Base-by-base conservation (phyloP, 768 basidiomycete genomes). In the Naganishia randhawae region DNA sequence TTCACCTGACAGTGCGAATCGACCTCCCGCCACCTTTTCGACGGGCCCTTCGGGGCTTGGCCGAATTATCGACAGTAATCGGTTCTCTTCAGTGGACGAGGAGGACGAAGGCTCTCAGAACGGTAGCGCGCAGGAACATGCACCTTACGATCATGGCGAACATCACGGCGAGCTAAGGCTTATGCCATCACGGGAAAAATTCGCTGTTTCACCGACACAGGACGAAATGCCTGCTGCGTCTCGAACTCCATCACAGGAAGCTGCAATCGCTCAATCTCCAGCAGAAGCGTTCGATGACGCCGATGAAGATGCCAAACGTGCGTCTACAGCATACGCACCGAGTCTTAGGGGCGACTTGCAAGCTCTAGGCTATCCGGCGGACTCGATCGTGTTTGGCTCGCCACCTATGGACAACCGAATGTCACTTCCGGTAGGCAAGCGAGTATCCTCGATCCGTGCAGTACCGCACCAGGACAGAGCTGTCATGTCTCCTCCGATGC, bases 301-400 rank as follows among this genome's bases (percentile, higher is more conserved):
- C 50, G 78, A 76, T 0, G 76, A 78, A 25, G 73, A 74, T 32
- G 69, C 69, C 45, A 50, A 45, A 25, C 27, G 69, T 11, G 50
- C 52, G 3, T 74, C 75, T 31, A 71, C 67, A 22, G 53, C 69
- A 29, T 75, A 73, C 55, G 73, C 72, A 0, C 69, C 70, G 0
- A 72, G 64, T 35, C 70, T 65, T n/a, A 48, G 42, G 29, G 54
- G 53, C 25, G 72, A 74, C 61, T 65, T 70, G 45, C 69, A 69
- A 6, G 78, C 75, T 29, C 63, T 79, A 4, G 77, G 77, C 31
- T 80, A 78, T 55, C 77, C 77, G n/a, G 68, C 73, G 27, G 74
- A 74, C 9, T 74, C 73, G 3, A 80, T 80, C 54, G 75, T 72
- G 69, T 78, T 77, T 65, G 74, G 74, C 9, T 74, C 76, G 53